Percentiles rank a stretch among this genome's conserved stretches.
phyloP scores from a whole-genome alignment of 1,284 basidiomycete species.

The Apiotrichum montevideense region DNA sequence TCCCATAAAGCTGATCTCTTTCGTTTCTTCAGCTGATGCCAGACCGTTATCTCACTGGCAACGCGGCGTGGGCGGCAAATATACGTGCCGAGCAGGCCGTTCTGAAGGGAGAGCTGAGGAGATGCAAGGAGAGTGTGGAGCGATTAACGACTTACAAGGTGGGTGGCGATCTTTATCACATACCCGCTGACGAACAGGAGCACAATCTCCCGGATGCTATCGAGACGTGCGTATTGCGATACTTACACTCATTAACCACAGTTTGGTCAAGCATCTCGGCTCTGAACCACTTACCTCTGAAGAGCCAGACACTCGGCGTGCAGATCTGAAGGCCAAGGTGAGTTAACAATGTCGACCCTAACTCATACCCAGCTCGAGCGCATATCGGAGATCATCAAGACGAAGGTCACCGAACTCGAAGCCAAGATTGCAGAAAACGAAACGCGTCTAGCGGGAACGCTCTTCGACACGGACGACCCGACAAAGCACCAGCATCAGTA shows the following conservation, averaged over 20 bases:
- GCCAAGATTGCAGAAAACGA: constrained; percentile 23
- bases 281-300: background rate
- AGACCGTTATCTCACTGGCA: constrained; percentile 37
- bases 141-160: constrained; percentile 28
- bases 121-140: constrained; percentile 32
- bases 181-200: background rate
- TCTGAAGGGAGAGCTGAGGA: constrained; percentile 23
- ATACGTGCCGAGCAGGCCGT: constrained; percentile 33
- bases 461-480: constrained; percentile 36
- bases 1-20: background rate
- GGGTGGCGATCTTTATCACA: background rate
- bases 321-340: constrained; percentile 33
- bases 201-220: constrained; percentile 10
- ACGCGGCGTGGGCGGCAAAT: constrained; percentile 27
- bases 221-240: constrained; percentile 1
- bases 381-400: constrained; percentile 10
- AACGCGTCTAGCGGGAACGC: constrained; percentile 9
- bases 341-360: background rate
- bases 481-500: constrained; percentile 31
- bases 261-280: constrained; percentile 26
- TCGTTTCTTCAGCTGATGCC: background rate
- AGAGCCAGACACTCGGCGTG: background rate
- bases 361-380: constrained; percentile 9
- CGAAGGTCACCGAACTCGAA: constrained; percentile 20
- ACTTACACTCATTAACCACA: constrained; percentile 1